A percentile compares a stretch with the other conserved stretches of the same genome.
Evolutionary conservation across 2,329 filamentous ascomycete genomes (phyloP).

Genomic region (Dothistroma pini): DNA sequence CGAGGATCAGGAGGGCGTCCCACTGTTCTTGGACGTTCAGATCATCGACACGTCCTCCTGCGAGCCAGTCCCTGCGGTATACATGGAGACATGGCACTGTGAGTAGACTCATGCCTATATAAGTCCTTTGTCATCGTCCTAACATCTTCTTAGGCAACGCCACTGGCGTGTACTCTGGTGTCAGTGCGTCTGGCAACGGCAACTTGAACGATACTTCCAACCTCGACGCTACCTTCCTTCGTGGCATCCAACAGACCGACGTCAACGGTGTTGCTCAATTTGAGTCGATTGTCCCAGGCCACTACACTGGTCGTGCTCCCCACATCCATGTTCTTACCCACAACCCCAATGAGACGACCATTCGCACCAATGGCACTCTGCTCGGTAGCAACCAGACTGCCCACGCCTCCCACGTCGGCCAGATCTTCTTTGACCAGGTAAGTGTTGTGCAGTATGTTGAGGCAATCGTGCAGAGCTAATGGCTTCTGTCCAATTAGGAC

Average conservation of each 20-base stretch:
- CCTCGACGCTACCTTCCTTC: conserved; percentile 39
- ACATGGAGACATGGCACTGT: conserved; percentile 43
- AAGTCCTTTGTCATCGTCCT: conserved; percentile 29
- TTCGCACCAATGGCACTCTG: conserved; percentile 49
- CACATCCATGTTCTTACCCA: conserved; percentile 44
- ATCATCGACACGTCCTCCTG: conserved; percentile 45
- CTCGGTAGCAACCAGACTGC: conserved; percentile 30
- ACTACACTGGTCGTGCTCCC: conserved; percentile 42
- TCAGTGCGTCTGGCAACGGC: conserved; percentile 34
- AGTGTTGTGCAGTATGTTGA: too few relatives aligned
- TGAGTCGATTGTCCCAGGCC: conserved; percentile 44
- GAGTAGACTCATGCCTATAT: too few relatives aligned
- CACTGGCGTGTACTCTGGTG: conserved; percentile 46
- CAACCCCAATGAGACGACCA: conserved; percentile 35
- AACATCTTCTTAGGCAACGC: conserved; percentile 35
- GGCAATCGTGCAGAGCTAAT: too few relatives aligned
- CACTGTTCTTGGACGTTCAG: conserved; percentile 43
- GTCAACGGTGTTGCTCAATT: conserved; percentile 42
- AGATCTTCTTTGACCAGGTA: conserved; percentile 60
- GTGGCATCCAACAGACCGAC: conserved; percentile 42
- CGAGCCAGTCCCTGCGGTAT: conserved; percentile 41
- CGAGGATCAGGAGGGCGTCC: conserved; percentile 43
- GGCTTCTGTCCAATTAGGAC: conserved; percentile 24
- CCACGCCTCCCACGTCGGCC: conserved; percentile 57
- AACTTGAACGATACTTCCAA: conserved; percentile 30